Percentiles rank a stretch among this genome's conserved stretches.
phyloP scores from a whole-genome alignment of 140 eudicot species.

The Cichorium intybus region DNA sequence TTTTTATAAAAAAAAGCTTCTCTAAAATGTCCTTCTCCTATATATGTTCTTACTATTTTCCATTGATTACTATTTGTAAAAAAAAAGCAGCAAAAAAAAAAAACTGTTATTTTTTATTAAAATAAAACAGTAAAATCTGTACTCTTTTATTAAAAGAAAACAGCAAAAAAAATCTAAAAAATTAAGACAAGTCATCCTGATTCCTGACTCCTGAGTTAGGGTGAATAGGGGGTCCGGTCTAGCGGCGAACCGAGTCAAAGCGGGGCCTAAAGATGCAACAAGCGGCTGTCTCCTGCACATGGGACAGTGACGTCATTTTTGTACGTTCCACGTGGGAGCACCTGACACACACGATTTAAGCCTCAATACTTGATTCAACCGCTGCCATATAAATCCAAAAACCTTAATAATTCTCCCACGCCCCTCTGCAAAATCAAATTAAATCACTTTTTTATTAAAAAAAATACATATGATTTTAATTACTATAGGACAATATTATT shows the following conservation, averaged over 20 bases:
- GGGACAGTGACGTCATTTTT: constrained; percentile 30
- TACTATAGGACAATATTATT: no score
- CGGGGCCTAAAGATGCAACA: constrained; percentile 23
- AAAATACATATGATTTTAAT: no score
- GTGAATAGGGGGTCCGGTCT: constrained; percentile 1
- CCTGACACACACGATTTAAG: constrained; percentile 28
- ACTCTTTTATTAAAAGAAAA: not conserved
- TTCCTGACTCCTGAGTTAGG: no score
- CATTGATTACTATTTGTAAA: no score
- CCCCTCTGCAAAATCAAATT: not conserved
- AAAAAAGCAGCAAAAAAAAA: no score
- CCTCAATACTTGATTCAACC: constrained; percentile 19
- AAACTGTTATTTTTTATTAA: no score
- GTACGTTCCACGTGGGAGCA: constrained; percentile 26
- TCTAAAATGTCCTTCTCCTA: no score
- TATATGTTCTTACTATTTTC: no score
- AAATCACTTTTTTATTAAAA: no score
- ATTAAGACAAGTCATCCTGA: not conserved
- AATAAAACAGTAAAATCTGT: no score
- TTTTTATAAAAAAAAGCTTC: no score
- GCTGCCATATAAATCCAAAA: constrained; percentile 5
- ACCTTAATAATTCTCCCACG: not conserved
- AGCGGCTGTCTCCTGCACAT: constrained; percentile 44
- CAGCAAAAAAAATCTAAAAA: not conserved
- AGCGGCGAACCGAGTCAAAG: constrained; percentile 20